Conservation (phyloP, 2,329 filamentous ascomycete species). For the Monosporascus sp. region DNA sequence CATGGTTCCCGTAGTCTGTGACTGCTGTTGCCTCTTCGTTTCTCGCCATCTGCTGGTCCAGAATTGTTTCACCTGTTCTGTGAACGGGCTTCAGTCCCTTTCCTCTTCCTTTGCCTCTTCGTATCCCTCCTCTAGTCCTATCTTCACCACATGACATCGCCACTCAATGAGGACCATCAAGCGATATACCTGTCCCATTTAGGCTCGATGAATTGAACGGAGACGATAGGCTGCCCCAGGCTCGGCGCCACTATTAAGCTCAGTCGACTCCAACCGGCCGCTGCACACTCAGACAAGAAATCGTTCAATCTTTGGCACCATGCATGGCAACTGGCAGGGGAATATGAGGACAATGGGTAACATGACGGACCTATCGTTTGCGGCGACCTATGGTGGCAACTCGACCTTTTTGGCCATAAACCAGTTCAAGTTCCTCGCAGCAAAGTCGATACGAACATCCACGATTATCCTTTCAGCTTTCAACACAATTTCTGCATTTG, state of each 20-base stretch:
- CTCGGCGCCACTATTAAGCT: constrained; percentile 24
- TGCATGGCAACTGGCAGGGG: constrained; percentile 18
- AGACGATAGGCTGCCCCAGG: constrained; percentile 22
- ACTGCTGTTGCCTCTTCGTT: constrained; percentile 25
- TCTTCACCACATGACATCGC: not conserved
- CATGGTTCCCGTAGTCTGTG: constrained; percentile 21
- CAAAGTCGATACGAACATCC: constrained; percentile 55
- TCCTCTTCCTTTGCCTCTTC: constrained; percentile 19
- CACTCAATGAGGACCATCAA: not conserved
- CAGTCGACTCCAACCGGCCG: constrained; percentile 11
- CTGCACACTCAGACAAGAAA: constrained; percentile 9
- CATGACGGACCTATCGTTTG: constrained; percentile 21
- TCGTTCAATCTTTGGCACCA: constrained; percentile 11
- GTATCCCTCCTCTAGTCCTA: constrained; percentile 16
- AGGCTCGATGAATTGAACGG: constrained; percentile 41
- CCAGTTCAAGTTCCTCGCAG: constrained; percentile 45
- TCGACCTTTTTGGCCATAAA: constrained; percentile 43
- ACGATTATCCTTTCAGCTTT: constrained; percentile 57
- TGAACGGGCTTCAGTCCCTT: constrained; percentile 28
- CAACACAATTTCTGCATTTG: constrained; percentile 54
- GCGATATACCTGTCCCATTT: constrained; percentile 5
- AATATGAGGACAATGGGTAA: constrained; percentile 20
- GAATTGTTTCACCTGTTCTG: constrained; percentile 41
- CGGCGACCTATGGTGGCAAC: constrained; percentile 29
- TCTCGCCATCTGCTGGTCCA: constrained; percentile 33